Percentiles rank a stretch among this genome's conserved stretches.
These are phyloP conservation scores for Samsoniella hepiali DNA, from an alignment of 2,329 filamentous ascomycete genomes.

Conservation along the genomic window DNA sequence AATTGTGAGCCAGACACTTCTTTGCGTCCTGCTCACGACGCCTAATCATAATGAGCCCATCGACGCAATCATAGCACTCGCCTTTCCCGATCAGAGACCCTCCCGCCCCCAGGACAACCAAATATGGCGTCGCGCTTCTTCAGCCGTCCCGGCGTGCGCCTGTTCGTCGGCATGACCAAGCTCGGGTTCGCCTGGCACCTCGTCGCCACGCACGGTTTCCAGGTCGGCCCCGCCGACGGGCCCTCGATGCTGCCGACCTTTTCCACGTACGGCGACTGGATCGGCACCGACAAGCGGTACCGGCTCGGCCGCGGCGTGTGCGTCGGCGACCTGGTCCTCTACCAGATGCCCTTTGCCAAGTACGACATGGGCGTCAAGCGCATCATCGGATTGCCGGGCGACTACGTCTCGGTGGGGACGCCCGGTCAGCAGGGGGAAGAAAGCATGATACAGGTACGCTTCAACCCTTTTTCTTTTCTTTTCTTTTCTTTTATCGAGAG, in stretches of 20 bases:
- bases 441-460: constrained; percentile 62
- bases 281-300: constrained; percentile 66
- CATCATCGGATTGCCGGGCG: constrained; percentile 70
- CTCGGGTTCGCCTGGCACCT: constrained; percentile 28
- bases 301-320: constrained; percentile 61
- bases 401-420: constrained; percentile 67
- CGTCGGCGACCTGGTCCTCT: constrained; percentile 84
- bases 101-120: background rate
- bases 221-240: constrained; percentile 59
- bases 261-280: constrained; percentile 60
- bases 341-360: constrained; percentile 67
- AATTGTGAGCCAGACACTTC: background rate
- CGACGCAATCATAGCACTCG: background rate
- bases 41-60: background rate
- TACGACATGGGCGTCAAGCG: constrained; percentile 70
- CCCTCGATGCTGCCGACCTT: constrained; percentile 91
- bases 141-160: background rate
- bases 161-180: constrained; percentile 2
- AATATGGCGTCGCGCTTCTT: background rate
- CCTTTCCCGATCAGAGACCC: too few relatives aligned
- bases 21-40: background rate
- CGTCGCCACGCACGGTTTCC: constrained; percentile 58
- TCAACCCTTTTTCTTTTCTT: background rate
- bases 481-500: background rate
- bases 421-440: constrained; percentile 47